phyloP scores from a whole-genome alignment of 1,284 basidiomycete species.

The Ceratobasidium theobromae region DNA sequence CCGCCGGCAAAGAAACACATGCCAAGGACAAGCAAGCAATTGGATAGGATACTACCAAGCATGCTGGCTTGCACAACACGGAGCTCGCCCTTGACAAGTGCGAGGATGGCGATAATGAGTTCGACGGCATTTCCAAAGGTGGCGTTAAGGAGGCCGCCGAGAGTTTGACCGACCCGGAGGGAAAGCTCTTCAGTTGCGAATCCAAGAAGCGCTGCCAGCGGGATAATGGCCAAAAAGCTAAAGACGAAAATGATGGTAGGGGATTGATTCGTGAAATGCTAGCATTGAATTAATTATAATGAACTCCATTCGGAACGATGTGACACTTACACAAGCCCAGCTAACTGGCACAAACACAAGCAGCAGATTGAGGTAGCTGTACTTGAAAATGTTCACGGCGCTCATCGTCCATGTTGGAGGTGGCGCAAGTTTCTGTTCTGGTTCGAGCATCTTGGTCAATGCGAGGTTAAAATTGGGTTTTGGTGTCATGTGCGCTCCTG shows the following conservation, averaged over 20 bases:
- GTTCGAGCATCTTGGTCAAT: slow-evolving; percentile 32
- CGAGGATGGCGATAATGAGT: slow-evolving; percentile 64
- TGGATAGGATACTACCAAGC: slow-evolving; percentile 63
- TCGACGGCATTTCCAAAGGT: slow-evolving; percentile 39
- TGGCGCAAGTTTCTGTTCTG: slow-evolving; percentile 34
- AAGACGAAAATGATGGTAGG: slow-evolving; percentile 34
- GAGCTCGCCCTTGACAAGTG: slow-evolving; percentile 76
- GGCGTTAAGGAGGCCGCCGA: slow-evolving; percentile 83
- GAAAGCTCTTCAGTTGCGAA: slow-evolving; percentile 89
- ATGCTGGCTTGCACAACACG: slow-evolving; percentile 75
- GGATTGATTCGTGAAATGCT: slow-evolving; percentile 30
- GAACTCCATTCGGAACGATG: background rate
- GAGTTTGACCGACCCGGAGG: slow-evolving; percentile 77
- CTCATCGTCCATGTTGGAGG: slow-evolving; percentile 33
- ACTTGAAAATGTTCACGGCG: slow-evolving; percentile 31
- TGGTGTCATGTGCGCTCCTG: background rate
- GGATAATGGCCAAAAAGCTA: slow-evolving; percentile 53
- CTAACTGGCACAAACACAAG: slow-evolving; percentile 34
- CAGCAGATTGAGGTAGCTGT: slow-evolving; percentile 34
- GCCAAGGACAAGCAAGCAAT: slow-evolving; percentile 75
- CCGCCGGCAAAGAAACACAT: slow-evolving; percentile 75
- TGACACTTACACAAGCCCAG: slow-evolving; percentile 33
- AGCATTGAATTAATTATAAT: background rate
- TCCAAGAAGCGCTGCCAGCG: slow-evolving; percentile 75
- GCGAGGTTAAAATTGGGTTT: slow-evolving; percentile 10